A percentile compares a stretch with the other conserved stretches of the same genome.
phyloP scores from a whole-genome alignment of 2,329 filamentous ascomycete genomes.

The Xylaria sp. region DNA sequence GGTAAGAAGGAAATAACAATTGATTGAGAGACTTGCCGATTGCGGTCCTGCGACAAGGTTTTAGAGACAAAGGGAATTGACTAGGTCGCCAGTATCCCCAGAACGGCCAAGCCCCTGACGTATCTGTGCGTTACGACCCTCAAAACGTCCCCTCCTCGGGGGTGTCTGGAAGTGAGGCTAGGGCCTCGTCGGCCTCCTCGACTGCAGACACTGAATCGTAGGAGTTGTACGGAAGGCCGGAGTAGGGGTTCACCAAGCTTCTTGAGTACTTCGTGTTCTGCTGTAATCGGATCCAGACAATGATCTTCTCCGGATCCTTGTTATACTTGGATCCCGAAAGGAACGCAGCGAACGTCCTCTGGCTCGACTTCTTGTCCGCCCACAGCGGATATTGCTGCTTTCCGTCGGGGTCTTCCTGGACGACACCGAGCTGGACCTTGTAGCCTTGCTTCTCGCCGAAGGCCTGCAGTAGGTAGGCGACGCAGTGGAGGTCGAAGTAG shows the following conservation, averaged over 20 bases:
- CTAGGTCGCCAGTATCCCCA: not conserved
- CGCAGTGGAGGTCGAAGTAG: conserved; percentile 25
- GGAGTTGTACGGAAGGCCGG: conserved; percentile 13
- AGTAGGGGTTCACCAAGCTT: conserved; percentile 19
- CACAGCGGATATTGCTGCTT: not conserved
- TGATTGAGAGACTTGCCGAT: not conserved
- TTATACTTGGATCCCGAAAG: conserved; percentile 27
- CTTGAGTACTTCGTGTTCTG: not conserved
- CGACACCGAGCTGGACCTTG: conserved; percentile 34
- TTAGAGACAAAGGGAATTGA: conserved; percentile 6
- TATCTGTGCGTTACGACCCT: not conserved
- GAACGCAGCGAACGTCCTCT: not conserved
- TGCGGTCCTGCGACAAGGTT: not conserved
- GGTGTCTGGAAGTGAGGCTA: not conserved
- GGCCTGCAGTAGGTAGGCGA: conserved; percentile 6
- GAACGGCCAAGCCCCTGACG: not conserved
- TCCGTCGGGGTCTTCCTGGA: conserved; percentile 12
- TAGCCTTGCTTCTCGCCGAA: conserved; percentile 19
- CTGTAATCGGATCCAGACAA: conserved; percentile 32
- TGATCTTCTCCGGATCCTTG: conserved; percentile 6
- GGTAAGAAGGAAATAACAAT: conserved; percentile 1
- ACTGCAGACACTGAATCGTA: conserved; percentile 6
- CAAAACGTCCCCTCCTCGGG: not conserved
- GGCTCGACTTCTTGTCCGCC: not conserved
- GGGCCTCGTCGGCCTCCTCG: not conserved